Conservation (phyloP, 192 early-diverging fungal genomes). For the Entomortierella chlamydospora region DNA sequence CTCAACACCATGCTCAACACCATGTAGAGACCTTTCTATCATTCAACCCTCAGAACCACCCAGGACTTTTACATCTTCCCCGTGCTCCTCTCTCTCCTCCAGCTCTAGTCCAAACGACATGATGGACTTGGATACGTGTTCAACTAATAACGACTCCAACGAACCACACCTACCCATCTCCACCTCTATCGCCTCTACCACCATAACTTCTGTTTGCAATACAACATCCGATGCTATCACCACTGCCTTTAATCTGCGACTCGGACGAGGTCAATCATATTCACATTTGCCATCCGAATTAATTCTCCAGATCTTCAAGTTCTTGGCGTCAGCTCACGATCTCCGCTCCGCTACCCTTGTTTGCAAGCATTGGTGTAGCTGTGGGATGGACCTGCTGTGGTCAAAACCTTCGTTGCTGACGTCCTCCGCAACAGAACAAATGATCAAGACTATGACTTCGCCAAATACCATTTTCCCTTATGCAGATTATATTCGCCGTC, state of each 20-base stretch:
- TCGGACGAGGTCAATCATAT: not conserved
- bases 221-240: not conserved
- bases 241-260: not conserved
- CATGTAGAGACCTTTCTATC: not conserved
- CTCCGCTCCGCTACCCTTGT: conserved; percentile 60
- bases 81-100: not conserved
- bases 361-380: conserved; percentile 59
- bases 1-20: not conserved
- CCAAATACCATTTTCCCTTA: conserved; percentile 57
- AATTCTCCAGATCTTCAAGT: conserved; percentile 62
- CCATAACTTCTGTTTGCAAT: not conserved
- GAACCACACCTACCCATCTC: not conserved
- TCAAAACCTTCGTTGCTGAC: conserved; percentile 21
- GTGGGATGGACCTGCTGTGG: conserved; percentile 46
- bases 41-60: too few relatives aligned
- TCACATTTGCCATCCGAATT: conserved; percentile 63
- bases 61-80: not conserved
- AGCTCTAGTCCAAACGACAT: not conserved
- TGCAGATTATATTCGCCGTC: conserved; percentile 61
- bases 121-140: not conserved
- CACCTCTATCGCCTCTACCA: too few relatives aligned
- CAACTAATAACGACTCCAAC: not conserved
- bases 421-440: conserved; percentile 4
- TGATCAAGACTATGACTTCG: conserved; percentile 20
- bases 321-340: conserved; percentile 55